A percentile compares a stretch with the other conserved stretches of the same genome.
Conservation (phyloP, 768 basidiomycete species). For the Leccinellum rugosiceps region DNA sequence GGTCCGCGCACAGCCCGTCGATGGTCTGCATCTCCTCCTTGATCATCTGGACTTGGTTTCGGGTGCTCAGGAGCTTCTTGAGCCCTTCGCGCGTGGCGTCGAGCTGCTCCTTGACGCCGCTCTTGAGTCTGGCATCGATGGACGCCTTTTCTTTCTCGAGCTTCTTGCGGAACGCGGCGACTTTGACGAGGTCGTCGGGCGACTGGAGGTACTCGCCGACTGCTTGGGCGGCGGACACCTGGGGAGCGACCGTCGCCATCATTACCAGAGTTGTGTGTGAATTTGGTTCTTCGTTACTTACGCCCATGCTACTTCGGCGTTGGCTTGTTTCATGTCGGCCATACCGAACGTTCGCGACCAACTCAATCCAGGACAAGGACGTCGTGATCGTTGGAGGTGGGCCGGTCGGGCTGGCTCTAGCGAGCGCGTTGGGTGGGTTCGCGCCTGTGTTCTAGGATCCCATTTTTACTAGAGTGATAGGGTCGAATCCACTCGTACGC, state of each 20-base stretch:
- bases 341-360: conserved; percentile 18
- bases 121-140: conserved; percentile 86
- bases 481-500: conserved; percentile 48
- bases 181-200: conserved; percentile 89
- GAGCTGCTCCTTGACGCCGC: conserved; percentile 89
- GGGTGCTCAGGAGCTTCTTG: conserved; percentile 72
- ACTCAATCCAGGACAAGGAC: conserved; percentile 56
- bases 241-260: conserved; percentile 45
- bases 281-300: neutral
- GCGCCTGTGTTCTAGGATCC: neutral
- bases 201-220: conserved; percentile 89
- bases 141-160: conserved; percentile 96
- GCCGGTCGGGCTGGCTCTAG: conserved; percentile 86
- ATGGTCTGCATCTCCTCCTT: conserved; percentile 84
- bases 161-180: conserved; percentile 86
- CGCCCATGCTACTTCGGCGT: neutral
- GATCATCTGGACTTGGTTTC: conserved; percentile 73
- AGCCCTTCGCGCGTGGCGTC: conserved; percentile 88
- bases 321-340: neutral
- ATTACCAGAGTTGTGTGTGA: neutral
- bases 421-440: conserved; percentile 74
- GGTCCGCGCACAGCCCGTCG: conserved; percentile 74
- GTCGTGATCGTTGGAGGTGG: conserved; percentile 95
- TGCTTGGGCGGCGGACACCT: conserved; percentile 78
- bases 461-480: conserved; percentile 33